phyloP scores from a whole-genome alignment of 768 basidiomycete genomes.

The Lentinula boryana region DNA sequence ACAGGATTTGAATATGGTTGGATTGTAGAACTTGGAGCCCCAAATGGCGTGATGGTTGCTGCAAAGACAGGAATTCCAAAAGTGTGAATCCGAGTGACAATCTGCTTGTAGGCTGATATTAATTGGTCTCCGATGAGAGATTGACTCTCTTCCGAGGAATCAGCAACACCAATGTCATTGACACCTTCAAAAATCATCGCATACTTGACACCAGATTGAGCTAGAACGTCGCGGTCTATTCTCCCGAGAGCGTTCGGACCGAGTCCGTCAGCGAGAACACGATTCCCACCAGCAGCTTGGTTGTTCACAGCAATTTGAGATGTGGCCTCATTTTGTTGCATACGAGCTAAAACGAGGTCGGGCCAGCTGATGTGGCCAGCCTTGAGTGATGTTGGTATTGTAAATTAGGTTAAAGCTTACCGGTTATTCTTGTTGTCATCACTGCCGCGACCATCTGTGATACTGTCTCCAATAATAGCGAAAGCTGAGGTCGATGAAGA shows the following conservation, averaged over 20 bases:
- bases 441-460: slow-evolving; percentile 47
- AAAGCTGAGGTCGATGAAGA: slow-evolving; percentile 20
- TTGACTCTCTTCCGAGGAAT: slow-evolving; percentile 26
- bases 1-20: slow-evolving; percentile 32
- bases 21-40: slow-evolving; percentile 21
- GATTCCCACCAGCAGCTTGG: slow-evolving; percentile 49
- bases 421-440: slow-evolving; percentile 39
- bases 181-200: slow-evolving; percentile 49
- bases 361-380: slow-evolving; percentile 31
- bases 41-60: slow-evolving; percentile 44
- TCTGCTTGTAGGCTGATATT: slow-evolving; percentile 41
- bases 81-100: slow-evolving; percentile 34
- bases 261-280: slow-evolving; percentile 41
- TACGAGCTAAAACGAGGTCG: slow-evolving; percentile 36
- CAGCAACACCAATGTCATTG: slow-evolving; percentile 44
- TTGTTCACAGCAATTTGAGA: slow-evolving; percentile 35
- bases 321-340: slow-evolving; percentile 28
- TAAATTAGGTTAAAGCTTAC: slow-evolving; percentile 13
- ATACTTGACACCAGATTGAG: slow-evolving; percentile 38
- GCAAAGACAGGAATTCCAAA: slow-evolving; percentile 38
- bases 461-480: slow-evolving; percentile 45
- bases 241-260: slow-evolving; percentile 42
- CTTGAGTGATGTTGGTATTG: background rate
- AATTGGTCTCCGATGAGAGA: slow-evolving; percentile 18
- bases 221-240: slow-evolving; percentile 45